Evolutionary conservation across 192 early-diverging fungal genomes (phyloP), one percentile per base, ranked within the genome.

Genomic region (Backusella macrospora): DNA sequence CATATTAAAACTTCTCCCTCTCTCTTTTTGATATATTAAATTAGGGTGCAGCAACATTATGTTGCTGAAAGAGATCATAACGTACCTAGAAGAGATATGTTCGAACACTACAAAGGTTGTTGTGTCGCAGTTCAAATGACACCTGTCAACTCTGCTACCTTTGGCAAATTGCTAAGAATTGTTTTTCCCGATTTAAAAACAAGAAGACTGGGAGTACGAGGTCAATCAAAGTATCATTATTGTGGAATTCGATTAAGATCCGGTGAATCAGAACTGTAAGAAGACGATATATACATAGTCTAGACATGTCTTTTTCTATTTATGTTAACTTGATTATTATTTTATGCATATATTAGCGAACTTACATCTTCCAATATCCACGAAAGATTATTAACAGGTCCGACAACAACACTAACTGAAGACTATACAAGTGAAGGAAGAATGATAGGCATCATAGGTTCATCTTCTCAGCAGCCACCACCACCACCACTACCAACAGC

Each of bases 121-220:
- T 87, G 86, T 46, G 39, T 77, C 7, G 66, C 74, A 0, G 63
- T 71, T 21, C 49, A 68, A 65, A 72, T 84, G 29, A 46, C 67
- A 71, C 83, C 85, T 48, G 82, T 87, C 62, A 87, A 85, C 75
- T 79, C 84, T 4, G 84, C 86, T 26, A 81, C 78, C 12, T 85
- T 85, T 78, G 86, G 86, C 12, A 87, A 87, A 62, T 65, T 87
- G 4, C 77, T 87, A 23, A 72, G 84, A 18, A 76, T 74, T 1
- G 82, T 86, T 39, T 87, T 85, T 47, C 84, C 86, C 6, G 75
- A 78, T 37, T 62, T 87, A 9, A 84, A 76, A n/a, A 87, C 86
- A 18, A 70, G 86, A 55, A 78, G 86, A 47, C 38, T 87, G 9
- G 86, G 86, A 34, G 81, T 67, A 7, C 29, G 85, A 47, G 83